Evolutionary conservation across 805 yeast species (phyloP).

Genomic region (Candida suzukii): DNA sequence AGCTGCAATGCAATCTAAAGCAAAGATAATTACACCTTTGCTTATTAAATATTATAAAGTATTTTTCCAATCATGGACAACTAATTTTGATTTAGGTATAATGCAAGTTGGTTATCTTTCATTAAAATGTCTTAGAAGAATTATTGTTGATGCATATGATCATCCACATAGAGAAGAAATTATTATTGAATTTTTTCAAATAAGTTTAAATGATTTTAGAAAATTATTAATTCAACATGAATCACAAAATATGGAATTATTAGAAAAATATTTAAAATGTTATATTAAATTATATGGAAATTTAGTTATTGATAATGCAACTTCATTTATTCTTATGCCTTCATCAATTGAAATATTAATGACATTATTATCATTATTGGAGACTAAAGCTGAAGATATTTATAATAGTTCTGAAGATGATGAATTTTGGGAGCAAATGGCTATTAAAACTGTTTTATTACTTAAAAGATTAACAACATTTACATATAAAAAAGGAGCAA

Average conservation of each 20-base stretch:
- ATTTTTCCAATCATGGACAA: slow-evolving; percentile 60
- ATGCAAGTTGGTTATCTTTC: slow-evolving; percentile 75
- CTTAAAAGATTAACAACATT: slow-evolving; percentile 59
- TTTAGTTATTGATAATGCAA: slow-evolving; percentile 53
- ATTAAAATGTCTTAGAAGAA: slow-evolving; percentile 66
- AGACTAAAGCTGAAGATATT: slow-evolving; percentile 57
- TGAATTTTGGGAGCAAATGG: slow-evolving; percentile 68
- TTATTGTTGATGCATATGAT: slow-evolving; percentile 71
- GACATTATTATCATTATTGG: slow-evolving; percentile 52
- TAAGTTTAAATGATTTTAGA: slow-evolving; percentile 54
- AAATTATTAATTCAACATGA: slow-evolving; percentile 48
- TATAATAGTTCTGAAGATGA: slow-evolving; percentile 51
- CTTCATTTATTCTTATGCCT: slow-evolving; percentile 65
- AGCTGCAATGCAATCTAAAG: slow-evolving; percentile 66
- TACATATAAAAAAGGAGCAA: slow-evolving; percentile 59
- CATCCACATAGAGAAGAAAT: slow-evolving; percentile 54
- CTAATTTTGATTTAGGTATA: slow-evolving; percentile 38
- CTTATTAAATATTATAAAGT: slow-evolving; percentile 52
- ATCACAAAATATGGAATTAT: slow-evolving; percentile 34
- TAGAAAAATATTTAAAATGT: slow-evolving; percentile 69
- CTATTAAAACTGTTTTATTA: slow-evolving; percentile 57
- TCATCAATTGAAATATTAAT: slow-evolving; percentile 54
- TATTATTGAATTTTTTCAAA: slow-evolving; percentile 53
- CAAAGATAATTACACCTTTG: slow-evolving; percentile 55
- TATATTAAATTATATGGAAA: slow-evolving; percentile 67